Base-by-base conservation (phyloP, 2,329 filamentous ascomycete species). In the Pseudogymnoascus sp. region DNA sequence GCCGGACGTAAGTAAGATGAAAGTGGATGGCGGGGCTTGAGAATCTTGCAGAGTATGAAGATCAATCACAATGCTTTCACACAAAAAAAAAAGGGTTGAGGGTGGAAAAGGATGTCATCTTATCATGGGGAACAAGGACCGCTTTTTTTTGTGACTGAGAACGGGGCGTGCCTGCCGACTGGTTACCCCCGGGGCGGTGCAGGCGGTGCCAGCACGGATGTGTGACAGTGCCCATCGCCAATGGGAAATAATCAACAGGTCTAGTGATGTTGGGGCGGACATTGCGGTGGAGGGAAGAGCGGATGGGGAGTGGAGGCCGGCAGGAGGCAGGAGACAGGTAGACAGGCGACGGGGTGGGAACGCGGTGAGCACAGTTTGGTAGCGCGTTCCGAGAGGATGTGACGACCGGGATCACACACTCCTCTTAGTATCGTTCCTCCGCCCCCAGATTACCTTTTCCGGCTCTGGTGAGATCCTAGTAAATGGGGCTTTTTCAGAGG, bases 91-190 rank as follows among this genome's bases (percentile, higher is more conserved):
- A 54, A 54, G 44, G 44, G 44, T 54, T 11, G 44, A 54, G 44
- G 44, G 44, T 54, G 44, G 44, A 54, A 54, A 54, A 11, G 44
- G 44, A 33, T 54, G 44, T 33, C 44, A 54, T 54, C 44, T 54
- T 54, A 54, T 54, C 44, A n/a, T 50, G 44, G 44, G 44, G 11
- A 31, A 11, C 44, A 33, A 54, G 44, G 44, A 15, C 44, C 44
- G 8, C 44, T 31, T 54, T 54, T 50, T 54, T 54, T 50, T 54
- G 44, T 54, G 44, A 54, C 44, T 54, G 44, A 54, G 44, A 54
- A 54, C n/a, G 26, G 44, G 26, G 44, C 26, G 44, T 33, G 26
- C 44, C 44, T 54, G 26, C 26, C 44, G 44, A 17, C 44, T 54
- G 44, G 44, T 31, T 54, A 54, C 44, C 44, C 26, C 44, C 44